Evolutionary conservation across 768 basidiomycete genomes (phyloP).

Genomic region (Pisolithus orientalis): DNA sequence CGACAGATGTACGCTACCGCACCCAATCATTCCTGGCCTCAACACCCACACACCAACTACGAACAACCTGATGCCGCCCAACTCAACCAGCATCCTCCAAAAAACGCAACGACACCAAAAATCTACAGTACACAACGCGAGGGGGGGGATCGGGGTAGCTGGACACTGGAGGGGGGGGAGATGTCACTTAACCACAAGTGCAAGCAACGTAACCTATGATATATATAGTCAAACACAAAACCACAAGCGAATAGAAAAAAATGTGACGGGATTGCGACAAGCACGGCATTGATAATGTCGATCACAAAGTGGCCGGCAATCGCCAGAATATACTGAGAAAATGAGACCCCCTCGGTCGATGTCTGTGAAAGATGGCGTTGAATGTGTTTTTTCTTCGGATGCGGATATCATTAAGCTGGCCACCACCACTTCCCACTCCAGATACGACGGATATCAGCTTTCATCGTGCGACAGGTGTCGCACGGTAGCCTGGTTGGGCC

Average conservation of each 20-base stretch:
- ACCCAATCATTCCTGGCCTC: conserved; percentile 6
- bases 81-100: conserved; percentile 7
- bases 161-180: conserved; percentile 7
- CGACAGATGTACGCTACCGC: conserved; percentile 1
- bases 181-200: conserved; percentile 14
- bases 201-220: conserved; percentile 21
- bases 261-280: conserved; percentile 6
- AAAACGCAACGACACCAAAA: conserved; percentile 4
- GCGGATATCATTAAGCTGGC: conserved; percentile 1
- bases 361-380: not conserved
- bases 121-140: conserved; percentile 12
- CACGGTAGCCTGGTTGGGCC: conserved; percentile 23
- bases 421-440: not conserved
- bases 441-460: not conserved
- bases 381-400: not conserved
- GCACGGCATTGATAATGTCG: not conserved
- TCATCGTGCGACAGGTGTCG: conserved; percentile 24
- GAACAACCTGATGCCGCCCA: conserved; percentile 9
- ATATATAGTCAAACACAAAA: conserved; percentile 26
- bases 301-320: conserved; percentile 6
- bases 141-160: conserved; percentile 5
- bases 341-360: conserved; percentile 6
- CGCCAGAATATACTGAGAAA: not conserved
- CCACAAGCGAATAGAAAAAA: conserved; percentile 10
- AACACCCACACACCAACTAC: conserved; percentile 4